Conservation (phyloP, 208 protist genomes). For the Leishmania martiniquensis region DNA sequence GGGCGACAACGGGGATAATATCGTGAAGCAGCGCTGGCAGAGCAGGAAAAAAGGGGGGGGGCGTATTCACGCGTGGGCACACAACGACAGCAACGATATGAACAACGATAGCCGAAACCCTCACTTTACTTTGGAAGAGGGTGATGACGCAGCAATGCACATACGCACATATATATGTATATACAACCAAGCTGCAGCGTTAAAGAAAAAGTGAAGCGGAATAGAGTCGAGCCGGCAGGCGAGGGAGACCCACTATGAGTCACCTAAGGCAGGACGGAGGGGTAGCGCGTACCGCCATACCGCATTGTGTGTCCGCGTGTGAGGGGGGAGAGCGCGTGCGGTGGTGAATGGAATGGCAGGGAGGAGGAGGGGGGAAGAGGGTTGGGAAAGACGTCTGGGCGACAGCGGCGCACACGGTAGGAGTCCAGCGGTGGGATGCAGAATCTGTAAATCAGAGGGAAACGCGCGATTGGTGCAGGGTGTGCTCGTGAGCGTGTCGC, state of each 20-base stretch:
- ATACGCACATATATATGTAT: not conserved
- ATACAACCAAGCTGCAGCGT: not conserved
- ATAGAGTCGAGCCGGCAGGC: not conserved
- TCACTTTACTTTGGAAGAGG: not conserved
- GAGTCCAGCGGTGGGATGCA: not conserved
- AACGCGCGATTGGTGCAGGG: not conserved
- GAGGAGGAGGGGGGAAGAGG: not conserved
- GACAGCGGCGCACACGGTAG: not conserved
- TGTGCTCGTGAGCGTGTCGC: not conserved
- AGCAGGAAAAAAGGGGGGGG: not conserved
- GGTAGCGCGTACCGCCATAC: not conserved
- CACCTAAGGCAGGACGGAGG: not conserved
- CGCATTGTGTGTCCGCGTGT: constrained; percentile 6
- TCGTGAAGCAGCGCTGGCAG: not conserved
- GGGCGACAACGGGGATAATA: not conserved
- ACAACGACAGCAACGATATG: not conserved
- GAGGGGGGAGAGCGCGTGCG: not conserved
- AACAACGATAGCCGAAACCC: not conserved
- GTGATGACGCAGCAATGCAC: not conserved
- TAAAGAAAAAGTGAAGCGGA: too few relatives aligned
- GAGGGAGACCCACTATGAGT: not conserved
- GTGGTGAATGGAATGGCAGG: not conserved
- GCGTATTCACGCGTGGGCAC: not conserved
- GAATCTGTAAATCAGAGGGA: not conserved
- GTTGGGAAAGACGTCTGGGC: not conserved